phyloP scores from a whole-genome alignment of 73 alveolate species.

The Tetrahymena thermophila region DNA sequence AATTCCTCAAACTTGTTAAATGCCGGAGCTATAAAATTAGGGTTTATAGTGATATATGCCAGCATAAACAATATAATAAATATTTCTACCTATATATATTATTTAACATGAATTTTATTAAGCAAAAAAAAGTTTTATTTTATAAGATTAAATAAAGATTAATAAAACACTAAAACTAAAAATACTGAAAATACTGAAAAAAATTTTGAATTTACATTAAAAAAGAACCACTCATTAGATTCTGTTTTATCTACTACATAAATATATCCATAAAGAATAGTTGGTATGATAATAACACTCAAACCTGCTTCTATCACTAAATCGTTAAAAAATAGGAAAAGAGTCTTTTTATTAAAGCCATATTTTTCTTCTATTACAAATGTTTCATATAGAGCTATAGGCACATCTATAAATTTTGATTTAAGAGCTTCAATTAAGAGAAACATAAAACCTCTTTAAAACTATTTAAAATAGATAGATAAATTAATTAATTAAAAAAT shows the following conservation, averaged over 20 bases:
- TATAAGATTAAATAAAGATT: no score
- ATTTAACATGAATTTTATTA: background rate
- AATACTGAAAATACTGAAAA: background rate
- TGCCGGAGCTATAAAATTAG: slow-evolving; percentile 82
- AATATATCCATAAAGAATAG: slow-evolving; percentile 52
- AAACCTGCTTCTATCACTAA: slow-evolving; percentile 52
- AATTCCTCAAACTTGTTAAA: slow-evolving; percentile 83
- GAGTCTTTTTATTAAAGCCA: slow-evolving; percentile 66
- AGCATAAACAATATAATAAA: slow-evolving; percentile 46
- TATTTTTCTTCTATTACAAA: slow-evolving; percentile 69
- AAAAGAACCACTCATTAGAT: slow-evolving; percentile 83
- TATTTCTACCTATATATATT: slow-evolving; percentile 21
- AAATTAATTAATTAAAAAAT: no score
- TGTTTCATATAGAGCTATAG: slow-evolving; percentile 46
- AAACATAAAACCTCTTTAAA: slow-evolving; percentile 43
- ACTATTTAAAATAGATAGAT: background rate
- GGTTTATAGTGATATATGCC: slow-evolving; percentile 62
- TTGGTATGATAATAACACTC: slow-evolving; percentile 50
- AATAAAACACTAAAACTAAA: background rate
- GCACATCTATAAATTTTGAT: slow-evolving; percentile 36
- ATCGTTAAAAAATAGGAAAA: slow-evolving; percentile 56
- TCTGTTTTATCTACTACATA: slow-evolving; percentile 54
- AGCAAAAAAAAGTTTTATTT: no score
- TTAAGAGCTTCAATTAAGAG: slow-evolving; percentile 20
- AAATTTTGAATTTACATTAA: slow-evolving; percentile 54